A percentile compares a stretch with the other conserved stretches of the same genome.
Conservation (phyloP, 139 green algal genomes). For the Chlorella sorokiniana region DNA sequence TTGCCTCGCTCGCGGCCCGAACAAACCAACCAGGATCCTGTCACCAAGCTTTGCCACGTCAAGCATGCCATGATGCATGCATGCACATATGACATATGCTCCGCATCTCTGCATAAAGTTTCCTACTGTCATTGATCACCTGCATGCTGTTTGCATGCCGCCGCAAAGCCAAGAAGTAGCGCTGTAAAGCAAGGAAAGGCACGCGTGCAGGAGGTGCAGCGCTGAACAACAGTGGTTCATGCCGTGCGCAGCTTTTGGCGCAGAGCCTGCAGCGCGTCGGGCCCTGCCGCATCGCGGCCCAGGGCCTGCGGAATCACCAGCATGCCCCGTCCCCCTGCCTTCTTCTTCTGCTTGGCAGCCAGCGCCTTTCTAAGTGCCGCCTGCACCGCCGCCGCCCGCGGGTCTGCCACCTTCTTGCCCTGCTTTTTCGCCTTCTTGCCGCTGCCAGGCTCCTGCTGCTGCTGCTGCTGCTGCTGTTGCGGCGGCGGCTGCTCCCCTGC, state of each 20-base stretch:
- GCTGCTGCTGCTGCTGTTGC: not conserved
- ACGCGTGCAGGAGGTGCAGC: too few species aligned
- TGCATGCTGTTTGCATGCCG: not conserved
- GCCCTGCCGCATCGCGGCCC: slow-evolving; percentile 48
- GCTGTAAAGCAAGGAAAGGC: not conserved
- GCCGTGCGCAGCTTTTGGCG: slow-evolving; percentile 26
- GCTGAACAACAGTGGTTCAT: too few species aligned
- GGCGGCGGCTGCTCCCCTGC: not conserved
- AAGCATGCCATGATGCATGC: too few species aligned
- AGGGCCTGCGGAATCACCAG: slow-evolving; percentile 54
- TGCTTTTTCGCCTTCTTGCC: slow-evolving; percentile 5
- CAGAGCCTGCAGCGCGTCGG: slow-evolving; percentile 59
- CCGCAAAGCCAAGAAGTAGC: not conserved
- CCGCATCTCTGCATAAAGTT: too few species aligned
- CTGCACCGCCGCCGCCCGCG: slow-evolving; percentile 36
- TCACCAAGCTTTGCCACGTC: too few species aligned
- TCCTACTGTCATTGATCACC: too few species aligned
- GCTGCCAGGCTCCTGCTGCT: not conserved
- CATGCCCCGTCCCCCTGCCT: slow-evolving; percentile 32
- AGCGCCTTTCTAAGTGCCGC: slow-evolving; percentile 30
- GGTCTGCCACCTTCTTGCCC: not conserved
- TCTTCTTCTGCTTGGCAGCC: slow-evolving; percentile 19
- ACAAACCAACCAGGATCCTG: too few species aligned
- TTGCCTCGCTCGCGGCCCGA: too few species aligned
- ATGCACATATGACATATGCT: too few species aligned